Evolutionary conservation across 306 rosid genomes (phyloP).

Genomic region (Castanopsis chinensis): DNA sequence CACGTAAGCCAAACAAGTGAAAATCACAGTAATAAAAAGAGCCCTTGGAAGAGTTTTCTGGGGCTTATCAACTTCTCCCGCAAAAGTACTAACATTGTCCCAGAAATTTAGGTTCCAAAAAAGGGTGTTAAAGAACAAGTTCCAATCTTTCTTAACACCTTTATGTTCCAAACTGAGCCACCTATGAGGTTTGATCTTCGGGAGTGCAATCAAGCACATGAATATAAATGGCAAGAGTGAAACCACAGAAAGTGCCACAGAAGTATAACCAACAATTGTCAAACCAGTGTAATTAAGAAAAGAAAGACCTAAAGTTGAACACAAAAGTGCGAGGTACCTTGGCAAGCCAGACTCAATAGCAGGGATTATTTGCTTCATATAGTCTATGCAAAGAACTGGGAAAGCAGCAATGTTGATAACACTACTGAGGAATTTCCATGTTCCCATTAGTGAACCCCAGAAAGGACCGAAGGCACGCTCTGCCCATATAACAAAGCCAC

Average conservation of each 20-base stretch:
- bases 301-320: constrained; percentile 45
- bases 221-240: constrained; percentile 57
- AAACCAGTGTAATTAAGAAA: constrained; percentile 57
- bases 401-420: constrained; percentile 63
- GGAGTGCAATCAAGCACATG: constrained; percentile 45
- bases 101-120: constrained; percentile 73
- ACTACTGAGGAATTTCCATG: constrained; percentile 52
- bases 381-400: constrained; percentile 55
- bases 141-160: constrained; percentile 51
- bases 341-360: constrained; percentile 31
- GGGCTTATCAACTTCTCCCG: constrained; percentile 55
- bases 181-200: constrained; percentile 45
- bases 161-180: constrained; percentile 48
- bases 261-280: constrained; percentile 49
- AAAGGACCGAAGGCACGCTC: constrained; percentile 75
- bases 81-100: constrained; percentile 72
- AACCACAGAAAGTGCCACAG: constrained; percentile 43
- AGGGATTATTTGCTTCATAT: constrained; percentile 41
- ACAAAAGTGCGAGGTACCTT: constrained; percentile 21
- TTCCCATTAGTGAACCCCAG: constrained; percentile 68
- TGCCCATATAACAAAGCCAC: constrained; percentile 76
- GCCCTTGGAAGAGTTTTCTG: constrained; percentile 57
- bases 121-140: constrained; percentile 45
- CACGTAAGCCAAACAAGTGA: constrained; percentile 45
- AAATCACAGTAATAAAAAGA: constrained; percentile 42